These are phyloP conservation scores for Panus rudis DNA, from an alignment of 768 basidiomycete genomes.

Conservation along the genomic window DNA sequence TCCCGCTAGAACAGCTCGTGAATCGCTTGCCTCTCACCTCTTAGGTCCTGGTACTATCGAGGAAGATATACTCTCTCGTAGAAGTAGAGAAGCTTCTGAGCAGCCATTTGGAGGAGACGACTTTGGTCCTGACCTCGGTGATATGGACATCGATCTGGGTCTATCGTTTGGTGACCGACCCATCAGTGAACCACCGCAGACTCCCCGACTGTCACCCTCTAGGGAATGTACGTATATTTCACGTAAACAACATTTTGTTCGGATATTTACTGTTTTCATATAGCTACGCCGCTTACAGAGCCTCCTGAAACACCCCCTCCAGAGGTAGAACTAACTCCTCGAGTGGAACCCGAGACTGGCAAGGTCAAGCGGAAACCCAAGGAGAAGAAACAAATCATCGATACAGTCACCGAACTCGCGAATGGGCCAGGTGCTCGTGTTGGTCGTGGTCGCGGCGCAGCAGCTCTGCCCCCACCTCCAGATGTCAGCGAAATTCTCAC, in stretches of 20 bases:
- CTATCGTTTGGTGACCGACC: conserved; percentile 61
- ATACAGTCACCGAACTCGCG: conserved; percentile 79
- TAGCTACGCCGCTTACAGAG: conserved; percentile 74
- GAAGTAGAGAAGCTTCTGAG: conserved; percentile 60
- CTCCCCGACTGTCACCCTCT: conserved; percentile 57
- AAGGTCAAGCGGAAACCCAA: conserved; percentile 41
- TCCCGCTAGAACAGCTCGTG: conserved; percentile 34
- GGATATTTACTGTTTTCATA: conserved; percentile 5
- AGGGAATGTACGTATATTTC: conserved; percentile 52
- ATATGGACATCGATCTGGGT: conserved; percentile 59
- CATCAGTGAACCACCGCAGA: conserved; percentile 39
- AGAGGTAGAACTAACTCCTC: conserved; percentile 41
- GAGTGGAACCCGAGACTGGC: conserved; percentile 36
- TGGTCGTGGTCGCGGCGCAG: conserved; percentile 48
- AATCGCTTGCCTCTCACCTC: conserved; percentile 58
- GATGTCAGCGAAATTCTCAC: conserved; percentile 68
- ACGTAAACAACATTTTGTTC: conserved; percentile 1
- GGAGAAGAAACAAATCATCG: conserved; percentile 86
- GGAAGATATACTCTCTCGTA: conserved; percentile 54
- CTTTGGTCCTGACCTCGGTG: conserved; percentile 43
- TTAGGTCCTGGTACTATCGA: conserved; percentile 47
- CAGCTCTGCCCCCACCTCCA: conserved; percentile 43
- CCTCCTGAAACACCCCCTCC: conserved; percentile 75
- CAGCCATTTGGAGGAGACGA: conserved; percentile 57
- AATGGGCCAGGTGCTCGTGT: conserved; percentile 50